phyloP scores from a whole-genome alignment of 2,329 filamentous ascomycete genomes.

The Colletotrichum musae region DNA sequence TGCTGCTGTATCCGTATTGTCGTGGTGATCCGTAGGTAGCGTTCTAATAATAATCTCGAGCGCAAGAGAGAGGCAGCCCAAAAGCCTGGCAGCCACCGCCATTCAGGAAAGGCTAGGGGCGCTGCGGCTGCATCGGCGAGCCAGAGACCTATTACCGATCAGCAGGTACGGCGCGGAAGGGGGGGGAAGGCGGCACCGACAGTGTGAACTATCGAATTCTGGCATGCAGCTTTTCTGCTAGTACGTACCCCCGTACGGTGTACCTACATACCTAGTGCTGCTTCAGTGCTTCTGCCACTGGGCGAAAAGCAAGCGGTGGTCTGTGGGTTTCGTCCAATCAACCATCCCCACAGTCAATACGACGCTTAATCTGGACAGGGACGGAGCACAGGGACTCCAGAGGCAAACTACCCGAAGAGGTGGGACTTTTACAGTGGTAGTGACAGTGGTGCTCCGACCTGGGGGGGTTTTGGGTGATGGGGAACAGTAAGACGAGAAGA shows the following conservation, averaged over 20 bases:
- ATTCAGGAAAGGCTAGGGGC: background rate
- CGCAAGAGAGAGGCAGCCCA: background rate
- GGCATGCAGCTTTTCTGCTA: slow-evolving; percentile 16
- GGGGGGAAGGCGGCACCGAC: background rate
- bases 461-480: too few species aligned
- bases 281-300: too few species aligned
- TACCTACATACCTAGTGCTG: too few species aligned
- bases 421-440: background rate
- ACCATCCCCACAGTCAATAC: slow-evolving; percentile 13
- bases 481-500: background rate
- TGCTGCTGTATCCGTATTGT: background rate
- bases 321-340: slow-evolving; percentile 22
- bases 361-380: slow-evolving; percentile 34
- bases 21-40: background rate
- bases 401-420: slow-evolving; percentile 29
- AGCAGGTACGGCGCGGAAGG: slow-evolving; percentile 24
- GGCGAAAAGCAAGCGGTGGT: slow-evolving; percentile 33
- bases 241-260: too few species aligned
- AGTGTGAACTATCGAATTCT: slow-evolving; percentile 29
- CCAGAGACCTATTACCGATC: slow-evolving; percentile 2
- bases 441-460: background rate
- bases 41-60: background rate
- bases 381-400: slow-evolving; percentile 31
- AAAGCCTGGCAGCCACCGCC: slow-evolving; percentile 2
- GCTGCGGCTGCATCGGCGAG: slow-evolving; percentile 14